Conservation (phyloP, 768 basidiomycete species). For the Amylocystis lapponica region DNA sequence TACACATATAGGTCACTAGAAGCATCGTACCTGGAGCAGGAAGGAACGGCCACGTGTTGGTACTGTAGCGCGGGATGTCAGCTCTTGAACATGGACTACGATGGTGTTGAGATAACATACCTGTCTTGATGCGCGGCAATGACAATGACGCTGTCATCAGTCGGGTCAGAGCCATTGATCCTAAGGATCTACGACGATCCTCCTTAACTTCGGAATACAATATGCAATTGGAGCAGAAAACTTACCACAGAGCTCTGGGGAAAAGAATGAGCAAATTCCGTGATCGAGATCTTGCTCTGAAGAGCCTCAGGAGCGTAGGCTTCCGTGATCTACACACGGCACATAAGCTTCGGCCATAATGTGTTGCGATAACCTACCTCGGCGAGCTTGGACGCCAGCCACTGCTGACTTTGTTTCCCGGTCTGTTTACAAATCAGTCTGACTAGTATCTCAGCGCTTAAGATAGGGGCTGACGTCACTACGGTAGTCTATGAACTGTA, state of each 20-base stretch:
- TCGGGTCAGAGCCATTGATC: conserved; percentile 65
- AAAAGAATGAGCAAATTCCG: conserved; percentile 78
- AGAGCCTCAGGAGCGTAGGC: conserved; percentile 55
- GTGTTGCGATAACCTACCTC: conserved; percentile 37
- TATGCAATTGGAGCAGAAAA: no score
- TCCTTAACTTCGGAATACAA: no score
- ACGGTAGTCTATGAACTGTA: conserved; percentile 49
- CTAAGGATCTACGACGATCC: conserved; percentile 67
- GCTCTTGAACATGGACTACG: conserved; percentile 2
- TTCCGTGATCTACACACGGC: conserved; percentile 48
- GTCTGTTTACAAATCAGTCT: conserved; percentile 38
- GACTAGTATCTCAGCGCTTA: background rate
- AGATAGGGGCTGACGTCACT: conserved; percentile 49
- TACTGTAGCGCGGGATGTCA: conserved; percentile 33
- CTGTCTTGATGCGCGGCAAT: conserved; percentile 84
- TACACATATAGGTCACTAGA: conserved; percentile 1
- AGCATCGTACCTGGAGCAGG: conserved; percentile 59
- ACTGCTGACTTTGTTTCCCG: conserved; percentile 70
- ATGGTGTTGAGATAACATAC: conserved; percentile 28
- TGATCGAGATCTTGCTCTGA: conserved; percentile 50
- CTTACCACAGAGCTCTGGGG: conserved; percentile 76
- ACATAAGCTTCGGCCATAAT: background rate
- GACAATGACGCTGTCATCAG: conserved; percentile 59
- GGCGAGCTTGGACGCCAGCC: conserved; percentile 63
- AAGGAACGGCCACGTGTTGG: conserved; percentile 73